These are phyloP conservation scores for Paraphoma chrysanthemicola DNA, from an alignment of 2,329 filamentous ascomycete species.

Conservation along the genomic window DNA sequence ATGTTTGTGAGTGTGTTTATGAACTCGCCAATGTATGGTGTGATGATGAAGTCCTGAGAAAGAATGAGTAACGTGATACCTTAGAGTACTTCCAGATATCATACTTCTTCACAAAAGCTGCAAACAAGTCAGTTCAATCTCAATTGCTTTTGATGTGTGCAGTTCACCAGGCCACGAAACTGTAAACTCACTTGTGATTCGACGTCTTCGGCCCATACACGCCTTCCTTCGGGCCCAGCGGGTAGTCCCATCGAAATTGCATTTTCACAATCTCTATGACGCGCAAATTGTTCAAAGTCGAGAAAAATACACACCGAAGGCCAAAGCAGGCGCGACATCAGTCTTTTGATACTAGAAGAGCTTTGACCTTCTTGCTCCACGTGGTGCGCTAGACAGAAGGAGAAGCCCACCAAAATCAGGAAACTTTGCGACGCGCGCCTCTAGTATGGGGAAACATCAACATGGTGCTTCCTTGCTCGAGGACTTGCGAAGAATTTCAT, in stretches of 20 bases:
- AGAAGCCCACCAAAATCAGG: background rate
- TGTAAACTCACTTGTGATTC: constrained; percentile 42
- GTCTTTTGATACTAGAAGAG: background rate
- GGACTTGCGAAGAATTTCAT: background rate
- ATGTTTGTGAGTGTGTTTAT: constrained; percentile 62
- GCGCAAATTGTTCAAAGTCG: background rate
- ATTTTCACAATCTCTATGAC: constrained; percentile 8
- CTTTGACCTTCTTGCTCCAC: constrained; percentile 19
- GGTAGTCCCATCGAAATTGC: constrained; percentile 38
- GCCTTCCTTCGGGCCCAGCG: constrained; percentile 21
- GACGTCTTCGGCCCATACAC: constrained; percentile 38
- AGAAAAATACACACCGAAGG: background rate
- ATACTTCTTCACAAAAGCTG: constrained; percentile 48
- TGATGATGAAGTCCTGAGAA: constrained; percentile 61
- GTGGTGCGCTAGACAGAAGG: constrained; percentile 18
- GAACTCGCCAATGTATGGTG: constrained; percentile 61
- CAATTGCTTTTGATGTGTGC: constrained; percentile 14
- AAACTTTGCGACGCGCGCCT: background rate
- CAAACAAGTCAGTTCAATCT: no score
- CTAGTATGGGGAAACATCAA: background rate
- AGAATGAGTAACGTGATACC: background rate
- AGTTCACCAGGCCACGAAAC: constrained; percentile 2
- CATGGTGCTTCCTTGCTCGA: background rate
- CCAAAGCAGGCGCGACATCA: background rate
- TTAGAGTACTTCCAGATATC: background rate